These are phyloP conservation scores for Blakeslea trispora DNA, from an alignment of 371 early-diverging fungal species.

Conservation along the genomic window DNA sequence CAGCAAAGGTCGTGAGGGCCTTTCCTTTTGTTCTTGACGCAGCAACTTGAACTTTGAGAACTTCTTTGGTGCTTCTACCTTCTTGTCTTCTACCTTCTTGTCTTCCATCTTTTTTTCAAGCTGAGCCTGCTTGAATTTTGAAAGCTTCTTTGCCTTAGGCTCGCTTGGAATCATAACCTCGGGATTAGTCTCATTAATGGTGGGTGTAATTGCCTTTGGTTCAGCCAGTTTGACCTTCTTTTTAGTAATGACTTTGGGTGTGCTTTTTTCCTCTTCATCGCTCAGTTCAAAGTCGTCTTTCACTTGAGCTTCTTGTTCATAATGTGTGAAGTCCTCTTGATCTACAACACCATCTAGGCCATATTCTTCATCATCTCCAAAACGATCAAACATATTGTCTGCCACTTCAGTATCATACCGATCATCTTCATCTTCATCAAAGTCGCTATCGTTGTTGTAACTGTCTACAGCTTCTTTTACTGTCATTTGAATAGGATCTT, in stretches of 20 bases:
- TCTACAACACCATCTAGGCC: conserved; percentile 54
- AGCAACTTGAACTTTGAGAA: conserved; percentile 26
- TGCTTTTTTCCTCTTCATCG: conserved; percentile 26
- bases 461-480: conserved; percentile 16
- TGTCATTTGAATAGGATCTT: neutral
- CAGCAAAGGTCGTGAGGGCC: neutral
- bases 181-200: neutral
- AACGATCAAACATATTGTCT: conserved; percentile 48
- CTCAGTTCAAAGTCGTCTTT: conserved; percentile 37
- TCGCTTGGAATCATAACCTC: neutral
- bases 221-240: conserved; percentile 11
- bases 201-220: neutral
- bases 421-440: conserved; percentile 33
- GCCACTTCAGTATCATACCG: conserved; percentile 54
- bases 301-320: conserved; percentile 48
- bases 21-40: conserved; percentile 16
- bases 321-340: conserved; percentile 57
- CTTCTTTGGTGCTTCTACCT: conserved; percentile 12
- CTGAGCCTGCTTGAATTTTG: neutral
- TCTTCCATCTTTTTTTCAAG: neutral
- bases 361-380: conserved; percentile 60
- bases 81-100: neutral
- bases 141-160: conserved; percentile 8
- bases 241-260: conserved; percentile 20
- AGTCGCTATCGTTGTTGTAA: conserved; percentile 39